These are phyloP conservation scores for Clonostachys chloroleuca DNA, from an alignment of 2,329 filamentous ascomycete genomes.

Conservation along the genomic window DNA sequence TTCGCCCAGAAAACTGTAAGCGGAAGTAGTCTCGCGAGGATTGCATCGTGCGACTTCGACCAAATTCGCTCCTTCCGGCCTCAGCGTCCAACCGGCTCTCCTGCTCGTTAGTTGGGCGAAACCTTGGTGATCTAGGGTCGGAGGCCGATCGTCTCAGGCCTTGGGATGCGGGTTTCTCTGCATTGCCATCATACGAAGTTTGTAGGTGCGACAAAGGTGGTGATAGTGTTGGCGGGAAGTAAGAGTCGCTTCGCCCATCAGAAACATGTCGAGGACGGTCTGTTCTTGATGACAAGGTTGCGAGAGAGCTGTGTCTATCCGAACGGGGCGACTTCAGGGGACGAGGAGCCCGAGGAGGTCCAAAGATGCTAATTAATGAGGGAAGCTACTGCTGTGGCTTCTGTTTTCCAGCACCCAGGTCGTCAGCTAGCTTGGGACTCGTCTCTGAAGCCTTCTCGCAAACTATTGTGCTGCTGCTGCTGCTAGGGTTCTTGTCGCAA, in stretches of 20 bases:
- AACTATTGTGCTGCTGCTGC: constrained; percentile 7
- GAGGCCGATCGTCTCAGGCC: constrained; percentile 26
- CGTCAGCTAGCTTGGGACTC: constrained; percentile 26
- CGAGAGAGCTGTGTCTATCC: constrained; percentile 35
- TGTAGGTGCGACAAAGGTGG: constrained; percentile 36
- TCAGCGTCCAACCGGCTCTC: constrained; percentile 31
- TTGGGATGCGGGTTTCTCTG: background rate
- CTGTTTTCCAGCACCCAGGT: constrained; percentile 6
- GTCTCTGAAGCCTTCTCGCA: constrained; percentile 30
- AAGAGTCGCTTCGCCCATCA: constrained; percentile 34
- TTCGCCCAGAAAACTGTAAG: constrained; percentile 27
- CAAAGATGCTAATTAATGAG: constrained; percentile 53
- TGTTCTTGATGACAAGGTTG: constrained; percentile 33
- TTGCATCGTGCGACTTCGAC: constrained; percentile 28
- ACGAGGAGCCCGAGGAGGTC: constrained; percentile 36
- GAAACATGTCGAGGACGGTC: constrained; percentile 39
- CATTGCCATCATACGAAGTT: constrained; percentile 36
- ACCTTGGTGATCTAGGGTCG: constrained; percentile 39
- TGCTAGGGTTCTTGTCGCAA: constrained; percentile 40
- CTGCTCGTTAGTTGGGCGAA: constrained; percentile 6
- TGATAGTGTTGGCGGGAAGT: constrained; percentile 35
- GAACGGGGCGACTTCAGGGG: constrained; percentile 39
- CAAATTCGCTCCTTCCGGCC: constrained; percentile 36
- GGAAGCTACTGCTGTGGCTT: constrained; percentile 43
- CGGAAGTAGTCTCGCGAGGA: constrained; percentile 26